Percentiles rank a stretch among this genome's conserved stretches.
These are phyloP conservation scores for Populus hybrid DNA, from an alignment of 441 rosid species.

Conservation along the genomic window DNA sequence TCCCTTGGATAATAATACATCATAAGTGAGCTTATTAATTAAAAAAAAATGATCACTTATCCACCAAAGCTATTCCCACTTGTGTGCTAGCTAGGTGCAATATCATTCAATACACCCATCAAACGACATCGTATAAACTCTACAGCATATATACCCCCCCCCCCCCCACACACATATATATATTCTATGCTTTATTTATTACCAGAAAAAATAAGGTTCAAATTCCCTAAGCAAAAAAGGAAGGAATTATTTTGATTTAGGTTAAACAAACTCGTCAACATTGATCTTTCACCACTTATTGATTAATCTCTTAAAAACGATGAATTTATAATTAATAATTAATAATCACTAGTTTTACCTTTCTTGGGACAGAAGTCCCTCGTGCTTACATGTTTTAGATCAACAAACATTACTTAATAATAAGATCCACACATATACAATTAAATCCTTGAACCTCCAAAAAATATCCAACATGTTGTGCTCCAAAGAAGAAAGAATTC, in stretches of 20 bases:
- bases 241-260: too few relatives aligned
- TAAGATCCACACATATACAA: not conserved
- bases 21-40: not conserved
- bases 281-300: not conserved
- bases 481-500: not conserved
- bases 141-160: too few relatives aligned
- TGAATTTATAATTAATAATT: too few relatives aligned
- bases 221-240: too few relatives aligned
- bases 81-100: not conserved
- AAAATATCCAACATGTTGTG: not conserved
- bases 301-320: not conserved
- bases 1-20: too few relatives aligned
- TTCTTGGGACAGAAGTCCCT: not conserved
- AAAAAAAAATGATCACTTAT: too few relatives aligned
- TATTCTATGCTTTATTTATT: too few relatives aligned
- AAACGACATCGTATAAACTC: not conserved
- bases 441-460: too few relatives aligned
- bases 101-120: not conserved
- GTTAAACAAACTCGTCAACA: too few relatives aligned
- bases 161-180: too few relatives aligned
- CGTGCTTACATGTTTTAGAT: not conserved
- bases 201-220: too few relatives aligned
- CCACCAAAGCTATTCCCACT: not conserved
- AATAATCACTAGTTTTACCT: not conserved
- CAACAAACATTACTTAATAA: not conserved